These are phyloP conservation scores for Crucibulum laeve DNA, from an alignment of 768 basidiomycete genomes.

Conservation along the genomic window DNA sequence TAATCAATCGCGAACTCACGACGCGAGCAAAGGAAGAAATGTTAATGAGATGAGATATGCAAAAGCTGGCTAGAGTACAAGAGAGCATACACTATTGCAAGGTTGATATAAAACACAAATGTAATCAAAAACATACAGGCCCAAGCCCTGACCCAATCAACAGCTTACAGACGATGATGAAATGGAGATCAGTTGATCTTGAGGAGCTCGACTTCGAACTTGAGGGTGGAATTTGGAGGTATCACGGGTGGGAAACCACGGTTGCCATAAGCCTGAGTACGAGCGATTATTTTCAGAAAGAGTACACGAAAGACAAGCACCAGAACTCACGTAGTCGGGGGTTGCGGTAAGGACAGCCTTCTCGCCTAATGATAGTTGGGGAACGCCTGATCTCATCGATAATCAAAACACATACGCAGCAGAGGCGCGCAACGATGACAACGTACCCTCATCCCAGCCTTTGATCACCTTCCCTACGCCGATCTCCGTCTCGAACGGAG, in stretches of 20 bases:
- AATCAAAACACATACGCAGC: slow-evolving; percentile 9
- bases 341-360: slow-evolving; percentile 65
- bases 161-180: slow-evolving; percentile 2
- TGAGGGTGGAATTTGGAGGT: slow-evolving; percentile 69
- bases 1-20: slow-evolving; percentile 4
- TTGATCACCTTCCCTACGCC: slow-evolving; percentile 82
- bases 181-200: slow-evolving; percentile 45
- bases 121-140: slow-evolving; percentile 10
- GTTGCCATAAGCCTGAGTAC: slow-evolving; percentile 59
- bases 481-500: slow-evolving; percentile 66
- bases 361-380: slow-evolving; percentile 69
- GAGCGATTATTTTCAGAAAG: slow-evolving; percentile 4
- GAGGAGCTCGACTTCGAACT: slow-evolving; percentile 81
- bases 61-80: slow-evolving; percentile 12
- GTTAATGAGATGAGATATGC: slow-evolving; percentile 7
- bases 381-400: slow-evolving; percentile 53
- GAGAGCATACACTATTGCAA: slow-evolving; percentile 22
- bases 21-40: background rate
- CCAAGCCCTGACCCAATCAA: slow-evolving; percentile 10
- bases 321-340: slow-evolving; percentile 69
- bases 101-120: slow-evolving; percentile 19
- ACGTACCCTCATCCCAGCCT: slow-evolving; percentile 86
- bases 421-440: background rate
- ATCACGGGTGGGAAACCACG: slow-evolving; percentile 79
- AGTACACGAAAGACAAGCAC: slow-evolving; percentile 1